A percentile compares a stretch with the other conserved stretches of the same genome.
phyloP scores from a whole-genome alignment of 441 rosid genomes.

The Pelargonium myrrhifolium region DNA sequence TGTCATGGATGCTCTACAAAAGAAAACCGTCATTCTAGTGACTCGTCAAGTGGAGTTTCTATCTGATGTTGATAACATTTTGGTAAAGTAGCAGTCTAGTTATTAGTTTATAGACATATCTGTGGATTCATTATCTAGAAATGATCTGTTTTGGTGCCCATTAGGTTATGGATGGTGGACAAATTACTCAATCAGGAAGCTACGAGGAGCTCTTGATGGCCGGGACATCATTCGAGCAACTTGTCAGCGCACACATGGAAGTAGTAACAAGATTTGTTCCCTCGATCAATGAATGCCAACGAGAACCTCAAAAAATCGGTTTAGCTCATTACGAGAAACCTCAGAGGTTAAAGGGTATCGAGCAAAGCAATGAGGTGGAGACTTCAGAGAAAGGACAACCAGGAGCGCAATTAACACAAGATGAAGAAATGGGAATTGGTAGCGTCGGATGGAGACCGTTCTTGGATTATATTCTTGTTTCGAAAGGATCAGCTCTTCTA shows the following conservation, averaged over 20 bases:
- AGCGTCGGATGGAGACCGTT: conserved; percentile 65
- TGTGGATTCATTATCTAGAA: background rate
- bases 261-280: conserved; percentile 38
- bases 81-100: conserved; percentile 34
- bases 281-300: conserved; percentile 12
- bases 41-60: conserved; percentile 96
- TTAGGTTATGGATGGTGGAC: conserved; percentile 74
- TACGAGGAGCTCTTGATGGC: conserved; percentile 50
- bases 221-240: conserved; percentile 65
- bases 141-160: too few species aligned
- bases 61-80: conserved; percentile 55
- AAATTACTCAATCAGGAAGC: conserved; percentile 58
- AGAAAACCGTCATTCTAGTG: conserved; percentile 72
- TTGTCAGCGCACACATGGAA: conserved; percentile 79
- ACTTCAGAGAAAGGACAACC: conserved; percentile 25
- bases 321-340: conserved; percentile 16
- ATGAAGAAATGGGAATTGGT: conserved; percentile 70
- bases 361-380: conserved; percentile 33
- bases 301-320: background rate
- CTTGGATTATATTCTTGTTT: conserved; percentile 53
- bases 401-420: conserved; percentile 64
- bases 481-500: conserved; percentile 38
- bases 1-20: conserved; percentile 49
- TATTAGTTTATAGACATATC: background rate
- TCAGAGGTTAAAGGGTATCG: conserved; percentile 10